These are phyloP conservation scores for Beauveria australis DNA, from an alignment of 2,329 filamentous ascomycete genomes.

Conservation along the genomic window DNA sequence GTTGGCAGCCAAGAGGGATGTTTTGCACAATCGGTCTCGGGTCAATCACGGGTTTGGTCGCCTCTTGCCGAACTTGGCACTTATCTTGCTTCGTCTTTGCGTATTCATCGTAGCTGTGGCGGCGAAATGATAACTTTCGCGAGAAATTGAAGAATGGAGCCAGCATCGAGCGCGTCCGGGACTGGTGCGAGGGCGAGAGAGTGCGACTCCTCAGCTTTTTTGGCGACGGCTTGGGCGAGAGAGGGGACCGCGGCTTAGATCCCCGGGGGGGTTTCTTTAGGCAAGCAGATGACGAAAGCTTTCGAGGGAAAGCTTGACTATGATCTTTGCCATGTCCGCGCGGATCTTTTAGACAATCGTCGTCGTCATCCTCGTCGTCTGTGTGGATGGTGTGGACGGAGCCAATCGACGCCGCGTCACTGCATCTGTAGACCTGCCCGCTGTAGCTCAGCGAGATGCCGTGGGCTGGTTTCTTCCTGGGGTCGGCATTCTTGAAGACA, in stretches of 20 bases:
- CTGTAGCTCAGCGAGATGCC: not conserved
- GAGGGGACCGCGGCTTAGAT: not conserved
- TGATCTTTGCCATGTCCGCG: not conserved
- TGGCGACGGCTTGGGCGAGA: not conserved
- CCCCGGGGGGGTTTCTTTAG: not conserved
- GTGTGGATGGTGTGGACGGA: slow-evolving; percentile 8
- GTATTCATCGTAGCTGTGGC: not conserved
- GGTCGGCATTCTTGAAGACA: not conserved
- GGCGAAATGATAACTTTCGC: not conserved
- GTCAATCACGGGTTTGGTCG: not conserved
- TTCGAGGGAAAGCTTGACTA: not conserved
- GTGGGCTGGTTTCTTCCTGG: not conserved
- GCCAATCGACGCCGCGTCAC: not conserved
- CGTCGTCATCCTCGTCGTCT: slow-evolving; percentile 6
- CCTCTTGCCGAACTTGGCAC: not conserved
- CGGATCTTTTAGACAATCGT: not conserved
- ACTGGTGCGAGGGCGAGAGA: slow-evolving; percentile 1
- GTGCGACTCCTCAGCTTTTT: slow-evolving; percentile 1
- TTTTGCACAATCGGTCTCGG: not conserved
- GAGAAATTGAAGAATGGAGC: not conserved
- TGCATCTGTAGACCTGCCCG: slow-evolving; percentile 1
- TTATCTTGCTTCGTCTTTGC: not conserved
- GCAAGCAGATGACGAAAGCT: not conserved
- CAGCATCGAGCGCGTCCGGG: not conserved
- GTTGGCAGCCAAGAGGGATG: not conserved